A percentile compares a stretch with the other conserved stretches of the same genome.
These are phyloP conservation scores for Pezicula neosporulosa DNA, from an alignment of 2,329 filamentous ascomycete genomes.

Conservation along the genomic window DNA sequence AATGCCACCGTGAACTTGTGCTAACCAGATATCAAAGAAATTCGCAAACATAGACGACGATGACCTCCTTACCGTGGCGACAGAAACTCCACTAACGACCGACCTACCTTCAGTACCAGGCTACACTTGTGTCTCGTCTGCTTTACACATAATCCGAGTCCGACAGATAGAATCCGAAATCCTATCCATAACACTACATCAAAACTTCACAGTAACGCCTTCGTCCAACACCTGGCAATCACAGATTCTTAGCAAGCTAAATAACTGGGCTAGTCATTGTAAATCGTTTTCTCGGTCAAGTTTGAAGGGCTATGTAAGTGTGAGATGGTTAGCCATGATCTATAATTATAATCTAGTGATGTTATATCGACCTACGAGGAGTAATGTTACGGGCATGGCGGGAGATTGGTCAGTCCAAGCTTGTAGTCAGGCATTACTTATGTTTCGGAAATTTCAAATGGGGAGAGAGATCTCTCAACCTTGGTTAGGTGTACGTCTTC, in stretches of 20 bases:
- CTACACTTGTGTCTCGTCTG: background rate
- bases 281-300: background rate
- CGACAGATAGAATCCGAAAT: background rate
- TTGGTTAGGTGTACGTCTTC: background rate
- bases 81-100: background rate
- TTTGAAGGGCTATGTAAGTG: background rate
- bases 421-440: background rate
- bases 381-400: background rate
- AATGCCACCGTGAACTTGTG: too few species aligned
- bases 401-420: background rate
- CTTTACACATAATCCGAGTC: background rate
- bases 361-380: background rate
- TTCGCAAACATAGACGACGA: background rate
- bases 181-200: background rate
- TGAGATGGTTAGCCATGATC: background rate
- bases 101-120: background rate
- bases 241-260: background rate
- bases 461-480: background rate
- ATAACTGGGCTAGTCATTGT: background rate
- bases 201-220: background rate
- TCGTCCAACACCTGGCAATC: background rate
- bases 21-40: background rate
- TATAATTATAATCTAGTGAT: background rate
- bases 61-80: background rate
- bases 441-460: background rate